These are phyloP conservation scores for Fusarium sp. DNA, from an alignment of 2,329 filamentous ascomycete species.

Conservation along the genomic window DNA sequence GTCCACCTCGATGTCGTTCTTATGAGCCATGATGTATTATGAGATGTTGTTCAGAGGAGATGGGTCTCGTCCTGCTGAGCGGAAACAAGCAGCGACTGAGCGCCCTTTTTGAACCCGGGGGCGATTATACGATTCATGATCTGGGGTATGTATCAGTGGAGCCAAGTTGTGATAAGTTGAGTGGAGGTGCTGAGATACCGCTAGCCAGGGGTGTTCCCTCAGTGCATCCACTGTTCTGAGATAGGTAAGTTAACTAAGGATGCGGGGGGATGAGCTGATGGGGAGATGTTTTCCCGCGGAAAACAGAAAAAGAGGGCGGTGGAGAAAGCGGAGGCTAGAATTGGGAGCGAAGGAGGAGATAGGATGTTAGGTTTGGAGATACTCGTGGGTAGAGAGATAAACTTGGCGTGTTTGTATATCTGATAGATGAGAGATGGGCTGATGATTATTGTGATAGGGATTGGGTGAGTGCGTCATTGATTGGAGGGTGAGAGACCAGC, in stretches of 20 bases:
- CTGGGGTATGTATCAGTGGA: constrained; percentile 30
- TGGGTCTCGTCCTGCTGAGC: neutral
- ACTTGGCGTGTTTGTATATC: constrained; percentile 1
- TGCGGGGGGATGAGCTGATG: neutral
- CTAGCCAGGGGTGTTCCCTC: constrained; percentile 8
- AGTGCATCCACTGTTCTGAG: neutral
- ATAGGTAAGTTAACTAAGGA: constrained; percentile 10
- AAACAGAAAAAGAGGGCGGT: constrained; percentile 10
- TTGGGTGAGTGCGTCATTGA: constrained; percentile 2
- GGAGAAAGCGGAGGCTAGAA: constrained; percentile 14
- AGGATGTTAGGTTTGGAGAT: constrained; percentile 18
- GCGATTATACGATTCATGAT: constrained; percentile 31
- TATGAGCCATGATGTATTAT: constrained; percentile 11
- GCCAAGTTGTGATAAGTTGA: constrained; percentile 2
- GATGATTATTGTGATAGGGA: neutral
- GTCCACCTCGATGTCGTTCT: constrained; percentile 30
- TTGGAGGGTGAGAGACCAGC: neutral
- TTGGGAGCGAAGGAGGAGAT: constrained; percentile 28
- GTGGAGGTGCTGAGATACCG: constrained; percentile 27
- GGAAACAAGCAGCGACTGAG: neutral
- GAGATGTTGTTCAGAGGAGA: neutral
- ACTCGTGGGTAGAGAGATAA: neutral
- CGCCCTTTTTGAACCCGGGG: constrained; percentile 30
- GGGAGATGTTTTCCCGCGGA: constrained; percentile 25
- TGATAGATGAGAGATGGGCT: neutral